phyloP scores from a whole-genome alignment of 345 rosid species.

The Corchorus capsularis region DNA sequence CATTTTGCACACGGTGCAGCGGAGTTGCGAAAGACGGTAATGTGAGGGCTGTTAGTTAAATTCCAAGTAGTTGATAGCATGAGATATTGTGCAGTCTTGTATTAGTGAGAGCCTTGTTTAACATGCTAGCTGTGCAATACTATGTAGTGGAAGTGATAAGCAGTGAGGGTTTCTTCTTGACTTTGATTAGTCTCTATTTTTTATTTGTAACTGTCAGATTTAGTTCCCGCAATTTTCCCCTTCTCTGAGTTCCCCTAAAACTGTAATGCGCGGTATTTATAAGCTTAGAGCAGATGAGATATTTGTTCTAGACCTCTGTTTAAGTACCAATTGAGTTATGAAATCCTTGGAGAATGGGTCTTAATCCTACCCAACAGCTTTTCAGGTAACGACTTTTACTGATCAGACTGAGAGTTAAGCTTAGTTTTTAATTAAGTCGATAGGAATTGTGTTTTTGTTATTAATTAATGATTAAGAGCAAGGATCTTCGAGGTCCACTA shows the following conservation, averaged over 20 bases:
- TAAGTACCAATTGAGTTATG: no score
- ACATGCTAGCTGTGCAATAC: conserved; percentile 7
- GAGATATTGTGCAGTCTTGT: background rate
- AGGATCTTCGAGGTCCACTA: no score
- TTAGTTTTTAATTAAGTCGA: no score
- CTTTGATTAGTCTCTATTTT: background rate
- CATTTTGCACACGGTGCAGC: conserved; percentile 95
- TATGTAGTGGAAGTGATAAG: background rate
- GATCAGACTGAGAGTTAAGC: no score
- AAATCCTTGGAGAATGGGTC: no score
- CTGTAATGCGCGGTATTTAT: background rate
- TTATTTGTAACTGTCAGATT: background rate
- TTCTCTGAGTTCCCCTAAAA: background rate
- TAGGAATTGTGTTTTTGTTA: no score
- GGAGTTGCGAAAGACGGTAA: conserved; percentile 64
- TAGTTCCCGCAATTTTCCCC: background rate
- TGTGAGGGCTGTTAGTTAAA: background rate
- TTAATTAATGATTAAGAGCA: no score
- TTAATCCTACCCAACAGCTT: no score
- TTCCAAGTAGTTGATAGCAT: conserved; percentile 1
- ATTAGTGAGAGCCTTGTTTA: conserved; percentile 8
- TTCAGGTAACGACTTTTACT: no score
- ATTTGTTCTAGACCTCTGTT: no score
- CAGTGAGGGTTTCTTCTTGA: background rate
- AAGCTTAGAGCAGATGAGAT: background rate